These are phyloP conservation scores for Oryza meyeriana DNA, from an alignment of 176 grass and related monocot genomes.

Conservation along the genomic window DNA sequence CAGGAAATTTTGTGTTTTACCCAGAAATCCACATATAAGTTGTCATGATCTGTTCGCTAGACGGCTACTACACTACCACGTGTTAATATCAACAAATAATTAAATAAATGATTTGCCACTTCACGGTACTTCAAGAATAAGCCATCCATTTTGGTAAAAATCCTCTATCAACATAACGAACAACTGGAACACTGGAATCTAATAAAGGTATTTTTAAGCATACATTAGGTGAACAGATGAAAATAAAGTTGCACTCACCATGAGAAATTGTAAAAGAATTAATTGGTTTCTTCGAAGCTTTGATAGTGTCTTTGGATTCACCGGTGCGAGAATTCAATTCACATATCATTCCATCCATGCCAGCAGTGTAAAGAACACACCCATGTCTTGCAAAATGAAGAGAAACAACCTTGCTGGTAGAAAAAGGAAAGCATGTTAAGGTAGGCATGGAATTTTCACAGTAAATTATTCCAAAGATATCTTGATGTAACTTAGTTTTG, in stretches of 20 bases:
- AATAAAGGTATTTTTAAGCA: background rate
- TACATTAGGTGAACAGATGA: background rate
- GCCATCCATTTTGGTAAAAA: background rate
- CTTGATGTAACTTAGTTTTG: background rate
- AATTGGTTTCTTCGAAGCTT: slow-evolving; percentile 46
- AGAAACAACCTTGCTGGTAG: slow-evolving; percentile 41
- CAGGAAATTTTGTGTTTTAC: background rate
- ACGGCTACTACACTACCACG: background rate
- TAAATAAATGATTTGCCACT: slow-evolving; percentile 8
- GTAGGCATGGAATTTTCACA: background rate
- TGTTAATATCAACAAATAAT: background rate
- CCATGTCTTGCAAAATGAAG: slow-evolving; percentile 45
- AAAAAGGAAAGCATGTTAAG: slow-evolving; percentile 32
- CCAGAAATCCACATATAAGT: background rate
- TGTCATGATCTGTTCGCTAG: background rate
- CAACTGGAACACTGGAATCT: background rate
- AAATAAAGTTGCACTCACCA: slow-evolving; percentile 34
- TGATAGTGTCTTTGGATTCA: slow-evolving; percentile 38
- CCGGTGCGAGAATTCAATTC: slow-evolving; percentile 41
- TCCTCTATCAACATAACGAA: background rate
- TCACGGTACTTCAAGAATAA: background rate
- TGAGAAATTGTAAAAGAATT: slow-evolving; percentile 45
- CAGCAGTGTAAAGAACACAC: slow-evolving; percentile 36
- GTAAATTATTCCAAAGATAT: background rate
- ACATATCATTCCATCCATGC: slow-evolving; percentile 44